Base-by-base conservation (phyloP, 768 basidiomycete species). In the Clitopilus passeckerianus region DNA sequence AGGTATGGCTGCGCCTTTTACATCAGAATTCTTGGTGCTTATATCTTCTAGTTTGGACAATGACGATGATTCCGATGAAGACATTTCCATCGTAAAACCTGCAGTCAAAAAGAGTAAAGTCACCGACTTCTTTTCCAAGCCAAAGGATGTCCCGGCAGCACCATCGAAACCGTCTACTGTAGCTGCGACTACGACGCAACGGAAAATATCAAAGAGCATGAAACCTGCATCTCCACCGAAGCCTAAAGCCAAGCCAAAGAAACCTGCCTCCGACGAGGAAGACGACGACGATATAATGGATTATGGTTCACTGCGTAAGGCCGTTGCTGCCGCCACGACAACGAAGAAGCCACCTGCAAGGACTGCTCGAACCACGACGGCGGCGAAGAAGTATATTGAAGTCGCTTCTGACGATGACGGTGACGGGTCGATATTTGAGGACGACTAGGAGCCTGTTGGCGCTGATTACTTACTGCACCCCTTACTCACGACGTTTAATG, bases 301-400 rank as follows among this genome's bases (percentile, higher is more conserved):
- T 41, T 80, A 78, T 10, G 75, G 76, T 50, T 65, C 70, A 34
- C 64, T 30, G 27, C 27, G 27, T 74, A 3, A 41, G n/a, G 16
- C 77, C 7, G 27, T 30, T 30, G 27, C 80, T 1, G 72, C 72
- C 22, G 74, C 74, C 6, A 80, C 80, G 44, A 59, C 73, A 27
- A 80, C 80, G 2, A 65, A 70, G 10, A 67, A 72, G 18, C 74
- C 75, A 22, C 77, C 81, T 8, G 74, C 75, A 57, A 80, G 84
- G 22, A 77, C 81, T 12, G 75, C 75, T 57, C 80, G 86, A 23
- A 75, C 81, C n/a, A 80, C 79, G 10, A 76, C 73, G 8, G 74
- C 75, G 44, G 66, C 77, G 57, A 86, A 85, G 78, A 84, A 85
- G 63, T 90, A 86, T 70, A 75, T 89, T 10, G 87, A 88, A 64